A percentile compares a stretch with the other conserved stretches of the same genome.
Conservation (phyloP, 2,329 filamentous ascomycete species). For the Clarireedia paspali region DNA sequence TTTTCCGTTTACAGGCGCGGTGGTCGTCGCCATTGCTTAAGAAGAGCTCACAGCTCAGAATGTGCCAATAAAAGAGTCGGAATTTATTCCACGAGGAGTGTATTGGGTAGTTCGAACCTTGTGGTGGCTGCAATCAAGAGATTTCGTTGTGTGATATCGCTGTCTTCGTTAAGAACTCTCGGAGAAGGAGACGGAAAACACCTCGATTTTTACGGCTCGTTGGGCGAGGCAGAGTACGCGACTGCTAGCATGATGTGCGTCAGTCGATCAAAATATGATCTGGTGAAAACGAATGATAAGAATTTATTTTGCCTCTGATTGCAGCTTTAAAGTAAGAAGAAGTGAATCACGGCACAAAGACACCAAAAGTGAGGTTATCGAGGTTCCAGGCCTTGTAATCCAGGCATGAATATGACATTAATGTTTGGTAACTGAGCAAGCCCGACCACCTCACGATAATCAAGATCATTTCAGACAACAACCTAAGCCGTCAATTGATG, state of each 20-base stretch:
- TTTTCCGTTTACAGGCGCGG: conserved; percentile 14
- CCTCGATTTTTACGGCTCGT: conserved; percentile 8
- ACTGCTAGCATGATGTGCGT: conserved; percentile 1
- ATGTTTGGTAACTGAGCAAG: not conserved
- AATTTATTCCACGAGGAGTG: not conserved
- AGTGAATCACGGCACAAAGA: conserved; percentile 5
- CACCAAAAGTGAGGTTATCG: not conserved
- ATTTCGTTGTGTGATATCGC: not conserved
- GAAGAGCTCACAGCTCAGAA: not conserved
- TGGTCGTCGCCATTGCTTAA: conserved; percentile 8
- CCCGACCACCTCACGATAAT: not conserved
- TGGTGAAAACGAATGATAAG: not conserved
- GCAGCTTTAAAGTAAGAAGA: not conserved
- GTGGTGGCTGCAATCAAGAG: not conserved
- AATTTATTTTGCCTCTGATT: not conserved
- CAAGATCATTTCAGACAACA: not conserved
- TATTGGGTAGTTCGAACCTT: not conserved
- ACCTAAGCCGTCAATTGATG: not conserved
- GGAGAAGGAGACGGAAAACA: not conserved
- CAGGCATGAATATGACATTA: not conserved
- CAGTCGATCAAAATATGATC: not conserved
- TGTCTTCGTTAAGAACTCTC: not conserved
- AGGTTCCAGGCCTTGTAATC: not conserved
- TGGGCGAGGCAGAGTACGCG: not conserved
- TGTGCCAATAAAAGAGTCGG: not conserved